Conservation (phyloP, 1,139 yeast genomes). For the Kodamaea derodonti region DNA sequence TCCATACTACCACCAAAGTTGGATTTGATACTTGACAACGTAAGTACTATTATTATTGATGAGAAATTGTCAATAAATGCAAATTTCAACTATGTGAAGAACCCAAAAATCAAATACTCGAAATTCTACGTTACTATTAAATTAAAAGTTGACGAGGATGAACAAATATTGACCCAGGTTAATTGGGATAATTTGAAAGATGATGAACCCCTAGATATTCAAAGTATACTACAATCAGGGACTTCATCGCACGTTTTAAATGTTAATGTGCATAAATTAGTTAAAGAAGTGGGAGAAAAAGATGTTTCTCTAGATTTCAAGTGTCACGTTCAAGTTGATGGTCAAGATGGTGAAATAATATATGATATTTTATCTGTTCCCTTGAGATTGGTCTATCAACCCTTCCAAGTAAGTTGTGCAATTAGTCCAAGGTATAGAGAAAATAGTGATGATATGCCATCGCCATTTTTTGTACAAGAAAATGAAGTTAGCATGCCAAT, state of each 20-base stretch:
- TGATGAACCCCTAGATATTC: conserved; percentile 34
- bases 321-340: conserved; percentile 21
- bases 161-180: conserved; percentile 19
- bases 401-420: conserved; percentile 32
- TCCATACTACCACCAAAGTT: conserved; percentile 8
- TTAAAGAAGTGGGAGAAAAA: conserved; percentile 7
- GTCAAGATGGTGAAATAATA: conserved; percentile 16
- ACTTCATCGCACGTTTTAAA: conserved; percentile 15
- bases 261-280: conserved; percentile 25
- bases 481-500: conserved; percentile 33
- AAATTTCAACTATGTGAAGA: conserved; percentile 16
- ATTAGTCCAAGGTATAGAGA: conserved; percentile 37
- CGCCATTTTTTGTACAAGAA: conserved; percentile 28
- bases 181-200: conserved; percentile 41
- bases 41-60: conserved; percentile 21
- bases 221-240: conserved; percentile 11
- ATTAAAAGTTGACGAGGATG: conserved; percentile 16
- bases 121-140: conserved; percentile 20
- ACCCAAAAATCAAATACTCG: conserved; percentile 17
- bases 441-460: conserved; percentile 34
- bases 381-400: conserved; percentile 30
- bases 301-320: conserved; percentile 21
- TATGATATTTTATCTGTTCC: conserved; percentile 26
- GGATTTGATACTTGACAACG: conserved; percentile 5
- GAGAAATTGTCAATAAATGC: conserved; percentile 26